These are phyloP conservation scores for Lathyrus tuberosus DNA, from an alignment of 306 rosid species.

Conservation along the genomic window DNA sequence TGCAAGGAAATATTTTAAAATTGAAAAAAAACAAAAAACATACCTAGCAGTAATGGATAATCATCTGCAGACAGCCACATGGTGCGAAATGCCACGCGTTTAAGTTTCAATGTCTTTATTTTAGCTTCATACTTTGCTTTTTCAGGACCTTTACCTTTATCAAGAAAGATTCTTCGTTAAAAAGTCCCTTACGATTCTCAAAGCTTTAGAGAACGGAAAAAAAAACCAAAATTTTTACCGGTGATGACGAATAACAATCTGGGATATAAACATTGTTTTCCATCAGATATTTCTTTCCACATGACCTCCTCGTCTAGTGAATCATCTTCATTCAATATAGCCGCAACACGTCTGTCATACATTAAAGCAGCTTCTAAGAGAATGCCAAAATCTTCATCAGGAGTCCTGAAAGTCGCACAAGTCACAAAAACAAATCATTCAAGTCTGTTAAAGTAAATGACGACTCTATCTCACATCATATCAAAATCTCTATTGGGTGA, in stretches of 20 bases:
- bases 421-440: slow-evolving; percentile 27
- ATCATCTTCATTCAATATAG: slow-evolving; percentile 84
- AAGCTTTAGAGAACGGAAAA: neutral
- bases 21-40: slow-evolving; percentile 34
- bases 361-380: slow-evolving; percentile 97
- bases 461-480: too few species aligned
- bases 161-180: slow-evolving; percentile 31
- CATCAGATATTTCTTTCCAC: slow-evolving; percentile 72
- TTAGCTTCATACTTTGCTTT: slow-evolving; percentile 80
- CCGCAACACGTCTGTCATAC: slow-evolving; percentile 98
- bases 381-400: slow-evolving; percentile 90
- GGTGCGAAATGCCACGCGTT: slow-evolving; percentile 95
- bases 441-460: neutral
- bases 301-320: slow-evolving; percentile 69
- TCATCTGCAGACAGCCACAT: slow-evolving; percentile 98
- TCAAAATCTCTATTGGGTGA: neutral
- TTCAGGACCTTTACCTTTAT: slow-evolving; percentile 91
- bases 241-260: slow-evolving; percentile 87
- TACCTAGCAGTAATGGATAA: slow-evolving; percentile 88
- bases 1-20: slow-evolving; percentile 4
- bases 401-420: slow-evolving; percentile 64
- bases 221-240: slow-evolving; percentile 50
- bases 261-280: slow-evolving; percentile 74
- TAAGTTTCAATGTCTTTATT: slow-evolving; percentile 74
- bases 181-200: slow-evolving; percentile 25